Conservation (phyloP, 2,329 filamentous ascomycete species). For the Myriosclerotinia curreyana region DNA sequence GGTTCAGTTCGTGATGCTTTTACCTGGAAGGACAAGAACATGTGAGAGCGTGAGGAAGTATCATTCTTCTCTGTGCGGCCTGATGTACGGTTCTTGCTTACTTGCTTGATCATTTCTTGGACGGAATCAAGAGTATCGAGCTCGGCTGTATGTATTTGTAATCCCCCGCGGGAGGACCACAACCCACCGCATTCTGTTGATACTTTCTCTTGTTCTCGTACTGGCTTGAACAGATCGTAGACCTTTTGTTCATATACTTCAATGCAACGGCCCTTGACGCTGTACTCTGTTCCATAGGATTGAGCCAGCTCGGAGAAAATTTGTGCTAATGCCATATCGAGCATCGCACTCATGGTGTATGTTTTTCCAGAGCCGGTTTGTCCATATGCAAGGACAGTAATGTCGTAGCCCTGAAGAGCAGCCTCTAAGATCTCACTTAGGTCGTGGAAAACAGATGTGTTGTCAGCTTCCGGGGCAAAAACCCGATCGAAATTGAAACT, state of each 20-base stretch:
- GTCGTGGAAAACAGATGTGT: constrained; percentile 87
- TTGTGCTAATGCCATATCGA: constrained; percentile 85
- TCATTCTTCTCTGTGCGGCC: constrained; percentile 98
- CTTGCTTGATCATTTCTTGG: constrained; percentile 73
- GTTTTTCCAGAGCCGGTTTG: constrained; percentile 98
- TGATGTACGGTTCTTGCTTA: constrained; percentile 82
- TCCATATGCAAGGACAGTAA: constrained; percentile 98
- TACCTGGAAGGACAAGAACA: constrained; percentile 82
- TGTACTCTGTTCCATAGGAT: constrained; percentile 84
- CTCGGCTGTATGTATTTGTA: constrained; percentile 74
- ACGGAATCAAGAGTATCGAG: constrained; percentile 79
- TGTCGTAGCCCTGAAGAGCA: constrained; percentile 94
- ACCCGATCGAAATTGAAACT: constrained; percentile 92
- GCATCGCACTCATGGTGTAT: constrained; percentile 96
- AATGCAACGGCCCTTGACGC: constrained; percentile 90
- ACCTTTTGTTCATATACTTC: constrained; percentile 98
- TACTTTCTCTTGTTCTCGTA: constrained; percentile 59
- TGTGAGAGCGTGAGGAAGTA: constrained; percentile 87
- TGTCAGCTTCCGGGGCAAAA: constrained; percentile 73
- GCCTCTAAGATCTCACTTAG: constrained; percentile 96
- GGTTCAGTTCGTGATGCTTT: constrained; percentile 55
- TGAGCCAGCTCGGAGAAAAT: constrained; percentile 84
- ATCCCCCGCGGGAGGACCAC: constrained; percentile 79
- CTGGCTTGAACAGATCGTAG: constrained; percentile 68
- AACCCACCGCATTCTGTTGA: constrained; percentile 80